Percentiles rank a stretch among this genome's conserved stretches.
phyloP scores from a whole-genome alignment of 805 yeast genomes.

The Zygoascus flipseniorum region DNA sequence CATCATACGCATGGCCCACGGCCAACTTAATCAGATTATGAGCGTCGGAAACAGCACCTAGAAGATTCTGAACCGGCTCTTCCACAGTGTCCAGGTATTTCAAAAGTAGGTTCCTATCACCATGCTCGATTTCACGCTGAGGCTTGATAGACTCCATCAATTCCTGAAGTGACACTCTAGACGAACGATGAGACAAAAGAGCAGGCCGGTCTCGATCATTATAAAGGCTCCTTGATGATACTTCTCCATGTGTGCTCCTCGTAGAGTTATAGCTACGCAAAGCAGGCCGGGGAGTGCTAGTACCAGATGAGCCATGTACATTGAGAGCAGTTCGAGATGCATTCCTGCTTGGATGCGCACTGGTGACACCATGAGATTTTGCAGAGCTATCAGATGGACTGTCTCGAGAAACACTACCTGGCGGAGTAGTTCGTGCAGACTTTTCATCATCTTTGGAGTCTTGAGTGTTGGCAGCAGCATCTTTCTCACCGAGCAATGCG shows the following conservation, averaged over 20 bases:
- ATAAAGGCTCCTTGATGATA: background rate
- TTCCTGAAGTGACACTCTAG: background rate
- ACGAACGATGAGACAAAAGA: background rate
- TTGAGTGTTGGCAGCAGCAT: background rate
- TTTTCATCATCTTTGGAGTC: background rate
- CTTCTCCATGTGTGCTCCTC: background rate
- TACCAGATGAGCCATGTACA: no score
- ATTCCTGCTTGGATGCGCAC: background rate
- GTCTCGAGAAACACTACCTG: background rate
- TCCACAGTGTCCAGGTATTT: constrained; percentile 27
- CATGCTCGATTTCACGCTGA: constrained; percentile 31
- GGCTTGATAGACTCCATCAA: constrained; percentile 14
- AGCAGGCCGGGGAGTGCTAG: background rate
- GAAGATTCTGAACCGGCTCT: constrained; percentile 30
- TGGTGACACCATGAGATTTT: background rate
- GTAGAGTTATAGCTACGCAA: background rate
- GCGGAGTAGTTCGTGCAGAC: background rate
- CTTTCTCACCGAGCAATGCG: constrained; percentile 25
- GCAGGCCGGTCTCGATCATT: background rate
- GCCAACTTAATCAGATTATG: constrained; percentile 28
- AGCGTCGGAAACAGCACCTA: constrained; percentile 28
- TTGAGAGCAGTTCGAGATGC: background rate
- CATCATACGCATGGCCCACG: constrained; percentile 36
- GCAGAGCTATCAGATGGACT: background rate
- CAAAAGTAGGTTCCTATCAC: constrained; percentile 27